These are phyloP conservation scores for Exsudoporus frostii DNA, from an alignment of 768 basidiomycete species.

Conservation along the genomic window DNA sequence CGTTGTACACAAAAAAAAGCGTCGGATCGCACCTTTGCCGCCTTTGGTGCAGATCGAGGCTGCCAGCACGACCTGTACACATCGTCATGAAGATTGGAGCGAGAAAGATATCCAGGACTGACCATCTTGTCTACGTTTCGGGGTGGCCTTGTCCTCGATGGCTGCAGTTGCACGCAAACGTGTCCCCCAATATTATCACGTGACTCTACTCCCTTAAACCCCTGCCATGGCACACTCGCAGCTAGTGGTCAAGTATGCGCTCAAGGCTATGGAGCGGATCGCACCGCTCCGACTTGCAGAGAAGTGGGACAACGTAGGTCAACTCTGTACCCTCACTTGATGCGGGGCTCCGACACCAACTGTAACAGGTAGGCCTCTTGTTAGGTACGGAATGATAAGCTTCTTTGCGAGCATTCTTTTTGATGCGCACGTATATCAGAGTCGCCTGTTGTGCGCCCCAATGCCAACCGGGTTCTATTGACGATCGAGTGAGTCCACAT, in stretches of 20 bases:
- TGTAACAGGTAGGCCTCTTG: constrained; percentile 63
- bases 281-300: constrained; percentile 86
- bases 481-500: constrained; percentile 61
- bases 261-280: constrained; percentile 74
- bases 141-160: neutral
- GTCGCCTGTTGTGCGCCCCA: constrained; percentile 48
- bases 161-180: constrained; percentile 6
- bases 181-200: constrained; percentile 14
- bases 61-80: constrained; percentile 78
- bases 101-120: neutral
- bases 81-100: constrained; percentile 2
- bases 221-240: constrained; percentile 12
- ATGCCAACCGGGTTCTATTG: constrained; percentile 51
- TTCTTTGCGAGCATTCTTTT: neutral
- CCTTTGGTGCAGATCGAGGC: constrained; percentile 94
- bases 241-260: constrained; percentile 43
- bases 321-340: neutral
- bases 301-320: constrained; percentile 90
- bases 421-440: constrained; percentile 34
- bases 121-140: constrained; percentile 19
- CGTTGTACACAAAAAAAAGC: neutral
- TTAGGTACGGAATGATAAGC: constrained; percentile 47
- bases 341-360: constrained; percentile 1
- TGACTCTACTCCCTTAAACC: constrained; percentile 1
- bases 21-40: constrained; percentile 73